Percentiles rank a stretch among this genome's conserved stretches.
Evolutionary conservation across 2,329 filamentous ascomycete species (phyloP).

Genomic region (Colletotrichum camelliae): DNA sequence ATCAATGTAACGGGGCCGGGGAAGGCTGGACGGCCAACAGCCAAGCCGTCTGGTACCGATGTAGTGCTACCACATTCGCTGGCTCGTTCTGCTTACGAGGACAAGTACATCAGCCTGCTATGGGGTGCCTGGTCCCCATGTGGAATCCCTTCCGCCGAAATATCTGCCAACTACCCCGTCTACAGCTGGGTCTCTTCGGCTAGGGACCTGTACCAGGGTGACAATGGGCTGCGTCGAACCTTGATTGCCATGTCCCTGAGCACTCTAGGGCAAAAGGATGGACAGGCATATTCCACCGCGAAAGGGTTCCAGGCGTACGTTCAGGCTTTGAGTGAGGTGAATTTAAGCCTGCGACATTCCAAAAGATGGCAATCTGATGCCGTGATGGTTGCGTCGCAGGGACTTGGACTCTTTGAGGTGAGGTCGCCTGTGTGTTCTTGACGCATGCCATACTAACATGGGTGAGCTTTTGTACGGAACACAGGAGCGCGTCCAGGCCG

Average conservation of each 20-base stretch:
- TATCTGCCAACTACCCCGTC: neutral
- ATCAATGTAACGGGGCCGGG: neutral
- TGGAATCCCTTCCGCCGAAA: neutral
- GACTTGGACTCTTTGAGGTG: conserved; percentile 24
- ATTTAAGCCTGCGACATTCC: neutral
- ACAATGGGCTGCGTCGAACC: conserved; percentile 8
- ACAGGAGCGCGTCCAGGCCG: neutral
- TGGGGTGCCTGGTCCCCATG: conserved; percentile 14
- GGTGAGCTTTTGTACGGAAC: conserved; percentile 17
- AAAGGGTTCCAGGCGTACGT: conserved; percentile 25
- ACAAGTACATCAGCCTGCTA: conserved; percentile 11
- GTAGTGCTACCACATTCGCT: neutral
- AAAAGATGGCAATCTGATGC: neutral
- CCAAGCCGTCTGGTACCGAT: neutral
- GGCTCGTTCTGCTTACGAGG: conserved; percentile 19
- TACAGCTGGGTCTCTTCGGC: conserved; percentile 24
- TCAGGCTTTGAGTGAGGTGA: conserved; percentile 17
- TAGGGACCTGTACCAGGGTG: conserved; percentile 21
- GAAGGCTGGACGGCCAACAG: neutral
- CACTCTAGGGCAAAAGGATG: conserved; percentile 22
- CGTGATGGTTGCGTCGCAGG: neutral
- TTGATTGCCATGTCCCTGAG: conserved; percentile 25
- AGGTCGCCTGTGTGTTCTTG: neutral
- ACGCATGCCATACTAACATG: neutral
- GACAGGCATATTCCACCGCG: conserved; percentile 4